These are phyloP conservation scores for Apiospora marii DNA, from an alignment of 2,329 filamentous ascomycete species.

Conservation along the genomic window DNA sequence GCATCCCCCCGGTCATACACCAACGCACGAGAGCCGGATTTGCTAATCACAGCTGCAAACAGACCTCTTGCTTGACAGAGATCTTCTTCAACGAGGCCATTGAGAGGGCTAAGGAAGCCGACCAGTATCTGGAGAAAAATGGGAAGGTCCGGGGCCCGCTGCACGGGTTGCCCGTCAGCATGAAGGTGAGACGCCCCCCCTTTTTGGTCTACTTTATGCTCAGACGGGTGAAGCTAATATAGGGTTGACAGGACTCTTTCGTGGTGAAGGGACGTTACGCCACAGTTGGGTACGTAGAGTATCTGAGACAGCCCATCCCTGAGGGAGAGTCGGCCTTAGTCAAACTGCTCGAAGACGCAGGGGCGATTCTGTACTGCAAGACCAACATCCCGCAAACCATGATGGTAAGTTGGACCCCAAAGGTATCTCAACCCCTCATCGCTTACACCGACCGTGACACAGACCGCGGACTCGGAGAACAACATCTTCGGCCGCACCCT, in stretches of 20 bases:
- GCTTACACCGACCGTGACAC: not conserved
- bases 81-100: conserved; percentile 60
- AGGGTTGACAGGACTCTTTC: conserved; percentile 65
- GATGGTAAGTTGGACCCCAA: conserved; percentile 40
- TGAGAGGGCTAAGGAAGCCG: conserved; percentile 51
- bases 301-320: conserved; percentile 19
- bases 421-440: fast-evolving
- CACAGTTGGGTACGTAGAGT: conserved; percentile 60
- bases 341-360: conserved; percentile 50
- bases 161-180: conserved; percentile 64
- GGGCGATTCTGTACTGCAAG: conserved; percentile 59
- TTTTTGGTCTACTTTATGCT: no score
- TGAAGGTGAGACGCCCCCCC: conserved; percentile 36
- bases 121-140: conserved; percentile 49
- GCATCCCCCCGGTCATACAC: not conserved
- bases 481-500: conserved; percentile 51
- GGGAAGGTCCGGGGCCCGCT: conserved; percentile 62
- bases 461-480: conserved; percentile 47
- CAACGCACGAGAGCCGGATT: not conserved
- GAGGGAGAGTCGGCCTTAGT: conserved; percentile 45
- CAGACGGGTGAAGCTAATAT: conserved; percentile 10
- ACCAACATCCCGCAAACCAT: conserved; percentile 64
- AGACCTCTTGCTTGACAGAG: conserved; percentile 49
- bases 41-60: not conserved
- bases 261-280: conserved; percentile 60